These are phyloP conservation scores for Chaetomium globosum DNA, from an alignment of 2,329 filamentous ascomycete species.

Conservation along the genomic window DNA sequence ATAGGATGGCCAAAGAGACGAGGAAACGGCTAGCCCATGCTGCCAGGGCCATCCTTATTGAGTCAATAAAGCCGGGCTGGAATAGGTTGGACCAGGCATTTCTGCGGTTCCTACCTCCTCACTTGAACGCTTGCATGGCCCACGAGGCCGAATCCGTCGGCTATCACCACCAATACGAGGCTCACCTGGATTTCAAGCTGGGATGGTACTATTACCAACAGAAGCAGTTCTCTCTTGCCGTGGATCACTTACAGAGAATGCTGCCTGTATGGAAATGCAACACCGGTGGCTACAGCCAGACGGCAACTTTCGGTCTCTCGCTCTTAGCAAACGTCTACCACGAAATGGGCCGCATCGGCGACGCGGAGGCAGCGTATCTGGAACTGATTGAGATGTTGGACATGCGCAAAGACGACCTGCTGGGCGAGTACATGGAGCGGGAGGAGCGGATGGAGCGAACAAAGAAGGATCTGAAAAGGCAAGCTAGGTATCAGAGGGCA, in stretches of 20 bases:
- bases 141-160: neutral
- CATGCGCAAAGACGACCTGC: neutral
- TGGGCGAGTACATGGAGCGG: neutral
- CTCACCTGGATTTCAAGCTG: slow-evolving; percentile 12
- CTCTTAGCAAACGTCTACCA: neutral
- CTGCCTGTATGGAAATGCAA: slow-evolving; percentile 6
- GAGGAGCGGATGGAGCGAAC: neutral
- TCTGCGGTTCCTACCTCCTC: neutral
- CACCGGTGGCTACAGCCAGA: neutral
- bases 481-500: no score
- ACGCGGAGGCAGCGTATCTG: slow-evolving; percentile 1
- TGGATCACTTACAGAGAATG: neutral
- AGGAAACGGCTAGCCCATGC: neutral
- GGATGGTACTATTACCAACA: slow-evolving; percentile 12
- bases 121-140: slow-evolving; percentile 12
- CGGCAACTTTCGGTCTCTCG: neutral
- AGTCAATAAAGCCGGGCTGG: slow-evolving; percentile 4
- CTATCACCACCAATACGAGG: slow-evolving; percentile 5
- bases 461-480: neutral
- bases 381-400: neutral
- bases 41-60: slow-evolving; percentile 10
- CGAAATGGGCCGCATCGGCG: slow-evolving; percentile 10
- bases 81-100: neutral
- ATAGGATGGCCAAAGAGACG: neutral
- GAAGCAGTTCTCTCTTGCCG: neutral